A percentile compares a stretch with the other conserved stretches of the same genome.
Conservation (phyloP, 2,329 filamentous ascomycete species). For the Graphilbum fragrans region DNA sequence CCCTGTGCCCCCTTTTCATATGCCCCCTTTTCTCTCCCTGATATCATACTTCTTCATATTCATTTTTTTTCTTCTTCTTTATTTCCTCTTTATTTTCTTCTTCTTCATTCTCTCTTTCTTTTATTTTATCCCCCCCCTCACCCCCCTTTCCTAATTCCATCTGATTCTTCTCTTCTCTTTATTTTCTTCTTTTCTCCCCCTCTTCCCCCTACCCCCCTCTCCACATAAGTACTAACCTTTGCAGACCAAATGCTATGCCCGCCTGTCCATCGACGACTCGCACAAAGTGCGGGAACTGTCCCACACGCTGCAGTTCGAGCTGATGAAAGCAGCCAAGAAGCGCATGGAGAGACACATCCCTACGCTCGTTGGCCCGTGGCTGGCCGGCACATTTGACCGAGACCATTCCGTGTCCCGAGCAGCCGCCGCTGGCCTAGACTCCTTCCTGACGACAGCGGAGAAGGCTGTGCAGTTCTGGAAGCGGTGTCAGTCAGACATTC, state of each 20-base stretch:
- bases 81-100: too few relatives aligned
- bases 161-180: too few relatives aligned
- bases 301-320: conserved; percentile 57
- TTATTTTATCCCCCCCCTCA: conserved; percentile 12
- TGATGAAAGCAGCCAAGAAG: conserved; percentile 57
- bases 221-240: conserved; percentile 7
- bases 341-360: conserved; percentile 72
- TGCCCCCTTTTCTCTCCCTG: too few relatives aligned
- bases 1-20: too few relatives aligned
- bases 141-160: conserved; percentile 10
- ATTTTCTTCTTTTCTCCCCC: too few relatives aligned
- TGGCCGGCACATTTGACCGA: conserved; percentile 77
- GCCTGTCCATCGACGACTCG: conserved; percentile 79
- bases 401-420: conserved; percentile 65
- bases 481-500: conserved; percentile 66
- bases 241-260: conserved; percentile 76
- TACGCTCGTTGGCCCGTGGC: conserved; percentile 74
- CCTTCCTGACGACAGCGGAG: conserved; percentile 67
- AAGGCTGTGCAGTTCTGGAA: conserved; percentile 69
- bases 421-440: conserved; percentile 63
- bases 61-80: too few relatives aligned
- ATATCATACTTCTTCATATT: too few relatives aligned
- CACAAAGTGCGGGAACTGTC: conserved; percentile 79
- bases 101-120: too few relatives aligned
- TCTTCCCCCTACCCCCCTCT: conserved; percentile 21